Evolutionary conservation across 2,329 filamentous ascomycete genomes (phyloP).

Genomic region (Coniella lustricola): DNA sequence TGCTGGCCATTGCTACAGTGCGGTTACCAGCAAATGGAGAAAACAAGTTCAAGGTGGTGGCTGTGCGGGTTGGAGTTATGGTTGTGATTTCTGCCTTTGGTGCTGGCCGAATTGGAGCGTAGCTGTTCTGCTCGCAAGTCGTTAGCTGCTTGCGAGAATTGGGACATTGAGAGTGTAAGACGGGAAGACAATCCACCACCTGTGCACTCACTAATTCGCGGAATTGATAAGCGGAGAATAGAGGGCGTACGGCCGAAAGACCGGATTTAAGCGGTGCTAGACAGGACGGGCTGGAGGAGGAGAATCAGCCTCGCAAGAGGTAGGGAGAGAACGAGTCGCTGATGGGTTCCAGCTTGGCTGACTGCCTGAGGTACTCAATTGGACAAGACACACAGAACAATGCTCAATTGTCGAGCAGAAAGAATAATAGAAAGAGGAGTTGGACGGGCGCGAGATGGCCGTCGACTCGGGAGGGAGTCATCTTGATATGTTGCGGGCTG

Average conservation of each 20-base stretch:
- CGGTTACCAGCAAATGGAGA: neutral
- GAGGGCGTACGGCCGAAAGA: neutral
- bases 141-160: too few species aligned
- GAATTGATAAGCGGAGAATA: neutral
- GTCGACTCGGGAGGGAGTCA: slow-evolving; percentile 10
- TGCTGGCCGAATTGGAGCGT: too few species aligned
- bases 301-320: too few species aligned
- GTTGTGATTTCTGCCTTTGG: too few species aligned
- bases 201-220: neutral
- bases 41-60: slow-evolving; percentile 1
- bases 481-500: slow-evolving; percentile 16
- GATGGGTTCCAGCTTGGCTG: neutral
- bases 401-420: neutral
- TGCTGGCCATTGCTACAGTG: slow-evolving; percentile 25
- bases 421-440: neutral
- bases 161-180: too few species aligned
- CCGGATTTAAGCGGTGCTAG: too few species aligned
- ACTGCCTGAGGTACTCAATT: neutral
- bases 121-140: too few species aligned
- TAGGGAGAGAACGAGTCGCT: too few species aligned
- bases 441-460: neutral
- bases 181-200: too few species aligned
- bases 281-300: too few species aligned
- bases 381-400: neutral
- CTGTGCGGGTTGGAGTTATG: neutral